Percentiles rank a stretch among this genome's conserved stretches.
phyloP scores from a whole-genome alignment of 2,329 filamentous ascomycete species.

The Harringtonia aguacate region DNA sequence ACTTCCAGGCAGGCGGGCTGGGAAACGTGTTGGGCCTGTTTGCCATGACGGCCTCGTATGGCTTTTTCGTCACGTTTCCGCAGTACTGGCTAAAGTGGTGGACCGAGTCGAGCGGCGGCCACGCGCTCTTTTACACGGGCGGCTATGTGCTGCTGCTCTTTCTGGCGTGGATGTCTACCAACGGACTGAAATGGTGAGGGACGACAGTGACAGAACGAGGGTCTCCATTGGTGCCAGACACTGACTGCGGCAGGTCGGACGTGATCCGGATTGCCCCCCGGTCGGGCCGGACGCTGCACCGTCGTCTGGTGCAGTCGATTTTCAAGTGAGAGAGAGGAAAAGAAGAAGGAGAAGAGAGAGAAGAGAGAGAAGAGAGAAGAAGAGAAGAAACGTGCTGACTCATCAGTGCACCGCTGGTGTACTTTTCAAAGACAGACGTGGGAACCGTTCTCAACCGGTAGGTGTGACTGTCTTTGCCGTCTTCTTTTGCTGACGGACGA shows the following conservation, averaged over 20 bases:
- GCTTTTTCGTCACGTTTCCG: conserved; percentile 25
- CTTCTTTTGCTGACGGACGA: neutral
- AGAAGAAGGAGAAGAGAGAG: too few relatives aligned
- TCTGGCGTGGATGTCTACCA: conserved; percentile 26
- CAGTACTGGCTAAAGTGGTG: conserved; percentile 28
- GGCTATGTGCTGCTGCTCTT: conserved; percentile 24
- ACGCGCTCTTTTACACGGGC: conserved; percentile 20
- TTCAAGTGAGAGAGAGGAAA: too few relatives aligned
- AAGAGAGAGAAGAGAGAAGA: too few relatives aligned
- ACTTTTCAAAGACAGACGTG: conserved; percentile 27
- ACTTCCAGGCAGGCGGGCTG: conserved; percentile 17
- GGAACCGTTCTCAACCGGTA: conserved; percentile 30
- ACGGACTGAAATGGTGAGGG: conserved; percentile 22
- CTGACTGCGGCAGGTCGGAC: conserved; percentile 17
- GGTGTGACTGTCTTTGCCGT: neutral
- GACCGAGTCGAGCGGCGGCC: conserved; percentile 19
- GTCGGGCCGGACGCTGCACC: conserved; percentile 23
- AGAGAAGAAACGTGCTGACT: too few relatives aligned
- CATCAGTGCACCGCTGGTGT: conserved; percentile 26
- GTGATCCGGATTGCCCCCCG: conserved; percentile 23
- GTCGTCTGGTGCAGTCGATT: conserved; percentile 20
- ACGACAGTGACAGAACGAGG: too few relatives aligned
- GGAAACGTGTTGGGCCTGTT: conserved; percentile 18
- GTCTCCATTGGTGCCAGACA: neutral
- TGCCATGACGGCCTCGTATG: conserved; percentile 14